These are phyloP conservation scores for Platanthera guangdongensis DNA, from an alignment of 106 monocot species.

Conservation along the genomic window DNA sequence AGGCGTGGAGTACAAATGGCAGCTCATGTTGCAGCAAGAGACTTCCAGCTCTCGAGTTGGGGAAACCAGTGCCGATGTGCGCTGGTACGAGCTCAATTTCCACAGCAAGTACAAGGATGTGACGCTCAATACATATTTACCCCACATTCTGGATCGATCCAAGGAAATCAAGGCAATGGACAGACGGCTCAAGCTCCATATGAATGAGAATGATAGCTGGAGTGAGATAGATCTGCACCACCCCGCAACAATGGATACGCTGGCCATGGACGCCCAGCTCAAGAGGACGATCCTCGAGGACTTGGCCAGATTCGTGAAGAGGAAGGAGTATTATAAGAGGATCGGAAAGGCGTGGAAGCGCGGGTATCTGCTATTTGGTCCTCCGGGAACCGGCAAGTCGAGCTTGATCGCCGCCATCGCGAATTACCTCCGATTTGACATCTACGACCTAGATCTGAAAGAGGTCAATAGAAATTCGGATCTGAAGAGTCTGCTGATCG, in stretches of 20 bases:
- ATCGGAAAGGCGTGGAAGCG: conserved; percentile 26
- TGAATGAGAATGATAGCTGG: conserved; percentile 17
- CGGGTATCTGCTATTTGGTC: conserved; percentile 19
- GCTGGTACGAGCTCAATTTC: conserved; percentile 15
- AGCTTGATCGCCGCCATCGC: conserved; percentile 23
- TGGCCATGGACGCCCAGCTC: conserved; percentile 5
- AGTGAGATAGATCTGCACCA: conserved; percentile 15
- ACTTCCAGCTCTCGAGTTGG: not conserved
- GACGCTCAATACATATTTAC: conserved; percentile 9
- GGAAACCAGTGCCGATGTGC: no score
- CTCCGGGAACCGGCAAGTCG: conserved; percentile 23
- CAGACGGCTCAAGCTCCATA: conserved; percentile 9
- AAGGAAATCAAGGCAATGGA: conserved; percentile 7
- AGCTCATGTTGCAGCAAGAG: not conserved
- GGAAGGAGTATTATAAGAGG: conserved; percentile 11
- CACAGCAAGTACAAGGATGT: conserved; percentile 18
- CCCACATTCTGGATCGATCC: conserved; percentile 8
- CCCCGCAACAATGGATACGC: conserved; percentile 30
- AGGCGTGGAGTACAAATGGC: conserved; percentile 9
- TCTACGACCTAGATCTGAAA: conserved; percentile 19
- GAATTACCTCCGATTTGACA: conserved; percentile 18
- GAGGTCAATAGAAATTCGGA: conserved; percentile 3
- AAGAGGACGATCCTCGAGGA: conserved; percentile 10
- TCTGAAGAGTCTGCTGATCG: conserved; percentile 8
- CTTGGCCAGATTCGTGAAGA: conserved; percentile 8